phyloP scores from a whole-genome alignment of 1,139 yeast genomes.

The Geotrichum macrosporum region DNA sequence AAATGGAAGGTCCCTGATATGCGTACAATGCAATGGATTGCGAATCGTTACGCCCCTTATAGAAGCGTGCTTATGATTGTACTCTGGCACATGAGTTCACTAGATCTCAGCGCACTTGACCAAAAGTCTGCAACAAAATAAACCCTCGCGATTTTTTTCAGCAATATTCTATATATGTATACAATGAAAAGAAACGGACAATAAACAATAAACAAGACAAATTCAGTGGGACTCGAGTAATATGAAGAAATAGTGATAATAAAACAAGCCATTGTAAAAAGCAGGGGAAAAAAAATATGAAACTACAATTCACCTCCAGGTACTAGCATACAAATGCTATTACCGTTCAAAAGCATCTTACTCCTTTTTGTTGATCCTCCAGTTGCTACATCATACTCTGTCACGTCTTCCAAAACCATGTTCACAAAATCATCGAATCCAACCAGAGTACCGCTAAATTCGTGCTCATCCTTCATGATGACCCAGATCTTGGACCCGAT shows the following conservation, averaged over 20 bases:
- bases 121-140: background rate
- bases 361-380: conserved; percentile 47
- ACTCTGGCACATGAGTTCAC: conserved; percentile 65
- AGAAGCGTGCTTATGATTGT: conserved; percentile 64
- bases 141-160: conserved; percentile 5
- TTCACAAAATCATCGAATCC: conserved; percentile 97
- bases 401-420: conserved; percentile 79
- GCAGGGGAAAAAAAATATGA: too few species aligned
- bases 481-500: conserved; percentile 79
- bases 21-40: conserved; percentile 45
- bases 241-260: too few species aligned
- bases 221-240: too few species aligned
- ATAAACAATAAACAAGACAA: too few species aligned
- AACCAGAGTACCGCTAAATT: conserved; percentile 77
- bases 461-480: conserved; percentile 63
- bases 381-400: conserved; percentile 52
- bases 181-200: too few species aligned
- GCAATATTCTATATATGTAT: too few species aligned
- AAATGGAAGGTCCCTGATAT: conserved; percentile 36
- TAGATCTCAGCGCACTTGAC: conserved; percentile 44
- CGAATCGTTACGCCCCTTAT: conserved; percentile 61
- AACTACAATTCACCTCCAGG: conserved; percentile 27
- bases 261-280: too few species aligned
- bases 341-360: conserved; percentile 83
- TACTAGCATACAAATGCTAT: conserved; percentile 67